Evolutionary conservation across 2,329 filamentous ascomycete genomes (phyloP), one percentile per base, ranked within the genome.

Genomic region (Neocucurbitaria cava): DNA sequence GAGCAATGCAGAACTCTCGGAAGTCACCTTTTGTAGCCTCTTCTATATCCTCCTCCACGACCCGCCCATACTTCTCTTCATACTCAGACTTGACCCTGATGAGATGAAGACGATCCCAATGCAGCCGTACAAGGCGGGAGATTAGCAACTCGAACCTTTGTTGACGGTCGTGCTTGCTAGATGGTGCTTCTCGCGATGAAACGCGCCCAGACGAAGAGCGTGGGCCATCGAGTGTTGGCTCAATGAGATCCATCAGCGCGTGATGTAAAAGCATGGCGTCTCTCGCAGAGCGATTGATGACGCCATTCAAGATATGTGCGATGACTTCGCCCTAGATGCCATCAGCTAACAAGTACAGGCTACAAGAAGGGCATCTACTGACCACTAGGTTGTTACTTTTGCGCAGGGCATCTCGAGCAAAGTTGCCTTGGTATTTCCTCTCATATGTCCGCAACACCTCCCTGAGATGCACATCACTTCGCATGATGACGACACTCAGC

Each of bases 301-400:
- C 88, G 68, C 95, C 95, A 78, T 98, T 97, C 70, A 99, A 88
- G 65, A 98, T 91, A 76, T 98, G 95, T 0, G 92, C 91, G 33
- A 98, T 87, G 18, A 96, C 87, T 79, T 99, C 95, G 61, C 95
- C 95, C 93, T 97, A 64, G 7, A 13, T 13, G 23, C 13, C 21
- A 3, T 60, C 45, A 56, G 57, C 23, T 10, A 35, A 41, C 23
- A 20, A 24, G 26, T 15, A 5, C 21, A 17, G 15, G 21, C 6
- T 18, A n/a, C 8, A 46, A 10, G 13, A 20, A 30, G 47, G 20
- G 88, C 15, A 33, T 3, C 7, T 17, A 18, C 92, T 77, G 84
- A 96, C 93, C 54, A 98, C 93, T 18, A 99, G 82, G 73, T 98
- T 98, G 20, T 88, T 89, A 62, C 91, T 96, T 82, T 95, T 96